Percentiles rank a stretch among this genome's conserved stretches.
phyloP scores from a whole-genome alignment of 768 basidiomycete species.

The Chlorophyllum brunneum region DNA sequence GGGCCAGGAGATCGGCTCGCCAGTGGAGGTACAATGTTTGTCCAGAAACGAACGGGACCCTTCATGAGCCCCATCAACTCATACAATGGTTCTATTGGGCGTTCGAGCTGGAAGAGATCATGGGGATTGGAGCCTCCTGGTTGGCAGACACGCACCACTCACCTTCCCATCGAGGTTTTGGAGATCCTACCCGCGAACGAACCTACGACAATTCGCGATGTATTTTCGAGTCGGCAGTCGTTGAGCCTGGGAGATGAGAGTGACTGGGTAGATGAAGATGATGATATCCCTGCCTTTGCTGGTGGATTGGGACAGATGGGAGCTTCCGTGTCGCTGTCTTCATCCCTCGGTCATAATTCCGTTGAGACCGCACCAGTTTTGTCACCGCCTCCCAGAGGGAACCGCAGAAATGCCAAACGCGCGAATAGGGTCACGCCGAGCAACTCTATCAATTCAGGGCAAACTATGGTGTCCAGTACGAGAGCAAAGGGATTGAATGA shows the following conservation, averaged over 20 bases:
- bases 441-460: constrained; percentile 16
- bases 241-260: constrained; percentile 68
- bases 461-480: constrained; percentile 23
- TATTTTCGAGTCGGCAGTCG: constrained; percentile 70
- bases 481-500: constrained; percentile 52
- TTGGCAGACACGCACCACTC: constrained; percentile 67
- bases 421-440: constrained; percentile 20
- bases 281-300: constrained; percentile 67
- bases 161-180: constrained; percentile 73
- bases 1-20: constrained; percentile 38
- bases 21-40: constrained; percentile 52
- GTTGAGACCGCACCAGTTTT: constrained; percentile 30
- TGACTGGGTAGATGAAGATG: constrained; percentile 89
- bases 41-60: constrained; percentile 77
- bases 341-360: constrained; percentile 31
- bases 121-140: constrained; percentile 88
- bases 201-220: constrained; percentile 60
- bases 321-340: constrained; percentile 25
- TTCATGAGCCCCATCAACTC: constrained; percentile 50
- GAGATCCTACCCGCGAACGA: constrained; percentile 58
- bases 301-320: constrained; percentile 75
- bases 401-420: constrained; percentile 33
- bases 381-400: constrained; percentile 50
- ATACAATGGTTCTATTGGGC: constrained; percentile 44
- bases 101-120: constrained; percentile 84